These are phyloP conservation scores for Nakaseomyces delphensis DNA, from an alignment of 1,139 yeast genomes.

Conservation along the genomic window DNA sequence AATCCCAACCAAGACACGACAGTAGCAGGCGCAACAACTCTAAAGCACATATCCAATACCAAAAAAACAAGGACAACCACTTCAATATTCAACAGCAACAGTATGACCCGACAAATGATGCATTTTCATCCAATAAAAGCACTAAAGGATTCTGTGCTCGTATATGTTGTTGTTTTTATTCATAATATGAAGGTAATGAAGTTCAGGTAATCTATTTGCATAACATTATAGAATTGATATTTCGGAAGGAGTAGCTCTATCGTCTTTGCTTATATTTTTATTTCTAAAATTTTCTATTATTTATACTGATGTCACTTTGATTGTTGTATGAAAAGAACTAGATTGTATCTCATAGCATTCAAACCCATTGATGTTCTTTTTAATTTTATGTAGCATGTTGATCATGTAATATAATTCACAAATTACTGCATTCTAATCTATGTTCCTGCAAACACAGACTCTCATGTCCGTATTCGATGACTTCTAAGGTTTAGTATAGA, in stretches of 20 bases:
- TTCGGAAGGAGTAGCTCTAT: neutral
- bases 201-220: neutral
- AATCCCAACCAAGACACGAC: conserved; percentile 2
- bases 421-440: too few species aligned
- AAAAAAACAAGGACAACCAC: conserved; percentile 2
- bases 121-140: neutral
- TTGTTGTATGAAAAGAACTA: neutral
- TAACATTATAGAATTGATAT: neutral
- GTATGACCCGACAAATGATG: conserved; percentile 1
- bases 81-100: neutral
- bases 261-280: neutral
- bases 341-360: neutral
- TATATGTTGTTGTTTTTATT: conserved; percentile 6
- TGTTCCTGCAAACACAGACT: too few species aligned
- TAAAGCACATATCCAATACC: conserved; percentile 5
- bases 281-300: neutral
- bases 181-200: neutral
- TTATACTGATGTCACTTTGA: neutral
- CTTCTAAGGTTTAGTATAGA: too few species aligned
- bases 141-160: conserved; percentile 6
- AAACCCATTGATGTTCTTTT: neutral
- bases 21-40: neutral
- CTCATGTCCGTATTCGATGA: too few species aligned
- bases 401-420: conserved; percentile 3
- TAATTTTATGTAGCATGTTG: conserved; percentile 3